These are phyloP conservation scores for Dentipellis fragilis DNA, from an alignment of 768 basidiomycete species.

Conservation along the genomic window DNA sequence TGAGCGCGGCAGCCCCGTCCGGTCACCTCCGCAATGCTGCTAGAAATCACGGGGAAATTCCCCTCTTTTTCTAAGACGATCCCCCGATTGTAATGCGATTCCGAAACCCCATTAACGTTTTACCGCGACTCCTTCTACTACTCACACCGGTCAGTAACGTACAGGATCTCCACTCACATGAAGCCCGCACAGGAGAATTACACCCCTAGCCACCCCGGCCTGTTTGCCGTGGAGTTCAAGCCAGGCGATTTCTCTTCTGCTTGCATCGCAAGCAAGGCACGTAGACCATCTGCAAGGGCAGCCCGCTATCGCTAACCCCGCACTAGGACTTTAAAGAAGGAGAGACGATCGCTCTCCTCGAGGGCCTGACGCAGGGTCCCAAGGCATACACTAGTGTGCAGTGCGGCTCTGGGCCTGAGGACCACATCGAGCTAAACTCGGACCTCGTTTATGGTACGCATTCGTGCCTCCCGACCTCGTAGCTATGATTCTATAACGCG, in stretches of 20 bases:
- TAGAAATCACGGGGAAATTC: too few relatives aligned
- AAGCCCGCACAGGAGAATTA: conserved; percentile 13
- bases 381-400: conserved; percentile 46
- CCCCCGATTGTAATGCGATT: too few relatives aligned
- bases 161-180: not conserved
- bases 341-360: conserved; percentile 25
- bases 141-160: too few relatives aligned
- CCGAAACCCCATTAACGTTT: too few relatives aligned
- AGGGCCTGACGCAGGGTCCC: conserved; percentile 20
- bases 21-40: too few relatives aligned
- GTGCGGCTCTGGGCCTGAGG: conserved; percentile 32
- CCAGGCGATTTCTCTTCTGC: conserved; percentile 28
- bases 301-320: not conserved
- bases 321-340: conserved; percentile 28
- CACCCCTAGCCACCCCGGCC: conserved; percentile 23
- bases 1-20: not conserved
- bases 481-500: not conserved
- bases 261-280: conserved; percentile 26
- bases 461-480: not conserved
- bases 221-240: conserved; percentile 27
- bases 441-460: conserved; percentile 48
- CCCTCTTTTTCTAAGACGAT: too few relatives aligned
- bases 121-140: too few relatives aligned
- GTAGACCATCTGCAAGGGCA: not conserved
- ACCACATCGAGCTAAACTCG: conserved; percentile 49